Evolutionary conservation across 164 flowering plant genomes (phyloP), one percentile per base, ranked within the genome.

Genomic region (Annona squamosa): DNA sequence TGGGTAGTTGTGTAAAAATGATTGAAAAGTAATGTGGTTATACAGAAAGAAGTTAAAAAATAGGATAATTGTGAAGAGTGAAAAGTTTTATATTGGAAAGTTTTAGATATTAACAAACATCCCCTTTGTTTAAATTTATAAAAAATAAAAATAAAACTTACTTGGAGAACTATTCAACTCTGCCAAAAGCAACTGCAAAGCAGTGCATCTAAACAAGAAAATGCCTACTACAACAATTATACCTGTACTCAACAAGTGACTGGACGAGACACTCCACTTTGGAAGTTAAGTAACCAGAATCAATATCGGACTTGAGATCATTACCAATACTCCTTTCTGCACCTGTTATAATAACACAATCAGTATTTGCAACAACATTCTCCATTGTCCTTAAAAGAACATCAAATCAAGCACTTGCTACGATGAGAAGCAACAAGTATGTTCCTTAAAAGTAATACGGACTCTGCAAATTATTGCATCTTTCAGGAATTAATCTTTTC

Each of bases 201-300:
- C 9, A 12, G 3, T 52, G 59, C 9, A 52, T 10, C 59, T 9
- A 9, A 65, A 41, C 42, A 12, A 63, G n/a, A 42, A 26, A 41
- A 56, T 17, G 13, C n/a, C 41, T 66, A 48, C 2, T 59, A 68
- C 3, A 68, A 13, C 19, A 42, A 3, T n/a, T 77, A 71, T 41
- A 94, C 98, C 92, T 92, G 84, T 94, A 94, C 37, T 85, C 86
- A 71, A 82, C 76, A 46, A 94, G 89, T 70, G 87, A 85, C 61
- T 87, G 86, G 70, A 92, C 69, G 18, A 94, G 93, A 75, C 91
- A 86, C 18, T 72, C 5, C 19, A 91, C 86, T 82, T 90, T 92
- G 3, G 85, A 42, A 5, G 90, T 82, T 4, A 94, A 52, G 48
- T 86, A 79, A 2, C 97, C 91, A n/a, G 71, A 77, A n/a, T 71